A percentile compares a stretch with the other conserved stretches of the same genome.
phyloP scores from a whole-genome alignment of 2,329 filamentous ascomycete species.

The Diaporthe vaccinii region DNA sequence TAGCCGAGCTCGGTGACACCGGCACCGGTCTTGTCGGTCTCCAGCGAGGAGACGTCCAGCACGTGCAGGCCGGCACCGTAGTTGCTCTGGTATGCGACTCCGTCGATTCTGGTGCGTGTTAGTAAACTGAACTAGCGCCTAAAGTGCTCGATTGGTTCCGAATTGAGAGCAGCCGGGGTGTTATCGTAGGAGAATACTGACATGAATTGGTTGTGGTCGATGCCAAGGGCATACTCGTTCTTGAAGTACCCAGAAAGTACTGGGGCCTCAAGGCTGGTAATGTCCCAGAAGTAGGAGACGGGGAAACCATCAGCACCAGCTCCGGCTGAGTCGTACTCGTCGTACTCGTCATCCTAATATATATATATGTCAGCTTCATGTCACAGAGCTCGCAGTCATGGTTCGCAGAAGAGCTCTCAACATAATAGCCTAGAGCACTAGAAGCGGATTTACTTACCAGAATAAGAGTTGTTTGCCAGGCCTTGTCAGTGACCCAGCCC shows the following conservation, averaged over 20 bases:
- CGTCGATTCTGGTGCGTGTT: constrained; percentile 46
- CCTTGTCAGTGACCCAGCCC: constrained; percentile 63
- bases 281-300: constrained; percentile 64
- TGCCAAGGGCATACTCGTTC: constrained; percentile 52
- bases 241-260: constrained; percentile 56
- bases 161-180: too few species aligned
- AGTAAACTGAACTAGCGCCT: not conserved
- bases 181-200: not conserved
- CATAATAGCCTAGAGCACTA: not conserved
- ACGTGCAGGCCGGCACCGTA: constrained; percentile 59
- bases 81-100: constrained; percentile 59
- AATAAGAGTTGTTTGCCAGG: constrained; percentile 60
- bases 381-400: not conserved
- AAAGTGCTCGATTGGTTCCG: too few species aligned
- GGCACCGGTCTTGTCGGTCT: constrained; percentile 53
- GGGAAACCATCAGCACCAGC: constrained; percentile 58
- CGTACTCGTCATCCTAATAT: constrained; percentile 48
- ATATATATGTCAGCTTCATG: not conserved
- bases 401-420: not conserved
- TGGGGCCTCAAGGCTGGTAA: constrained; percentile 56
- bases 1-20: constrained; percentile 58
- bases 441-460: constrained; percentile 45
- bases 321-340: constrained; percentile 62
- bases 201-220: constrained; percentile 63
- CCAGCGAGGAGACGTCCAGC: constrained; percentile 50